Evolutionary conservation across 78 protist genomes (phyloP), one percentile per base, ranked within the genome.

Genomic region (Guillardia theta): DNA sequence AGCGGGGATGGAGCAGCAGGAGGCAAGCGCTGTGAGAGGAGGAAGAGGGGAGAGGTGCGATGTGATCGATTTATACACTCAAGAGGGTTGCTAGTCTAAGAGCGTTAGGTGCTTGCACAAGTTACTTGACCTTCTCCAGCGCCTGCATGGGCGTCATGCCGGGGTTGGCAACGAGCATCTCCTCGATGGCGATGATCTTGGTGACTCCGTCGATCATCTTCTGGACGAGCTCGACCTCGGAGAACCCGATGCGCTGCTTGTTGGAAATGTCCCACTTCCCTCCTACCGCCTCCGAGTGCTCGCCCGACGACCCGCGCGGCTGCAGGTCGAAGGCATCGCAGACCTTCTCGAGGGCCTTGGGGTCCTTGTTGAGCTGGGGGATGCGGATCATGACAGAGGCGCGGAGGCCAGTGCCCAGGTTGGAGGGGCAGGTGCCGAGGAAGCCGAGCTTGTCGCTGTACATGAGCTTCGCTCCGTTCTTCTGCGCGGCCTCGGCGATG

Each of bases 351-450:
- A 58, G 70, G 39, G 39, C 39, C 70, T 58, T 30, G 70, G 70
- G 27, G 70, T 58, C 70, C 4, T 58, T 27, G 39, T 24, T 58
- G 39, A 58, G 21, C 27, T 24, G 39, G 1, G 70, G 70, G 39
- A 58, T 24, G 39, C 27, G 39, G 27, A 58, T 9, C 70, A 27
- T 58, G 27, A 70, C 8, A 48, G 76, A 37, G 19, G 88, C 90
- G 27, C 33, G 48, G 78, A 93, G 12, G 18, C 92, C 94, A 3
- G 94, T 93, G 45, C 94, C 94, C 46, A 93, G 44, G 76, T 93
- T 93, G 43, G 94, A 76, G 33, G 94, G 94, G 76, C 94, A 93
- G 36, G 92, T 93, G n/a, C n/a, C 24, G 37, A 76, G 48, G 50
- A 4, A 41, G 6, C 94, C 94, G 47, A 76, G 58, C 44, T 9